Evolutionary conservation across 1,139 yeast species (phyloP), one percentile per base, ranked within the genome.

Genomic region (Hyphopichia burtonii): DNA sequence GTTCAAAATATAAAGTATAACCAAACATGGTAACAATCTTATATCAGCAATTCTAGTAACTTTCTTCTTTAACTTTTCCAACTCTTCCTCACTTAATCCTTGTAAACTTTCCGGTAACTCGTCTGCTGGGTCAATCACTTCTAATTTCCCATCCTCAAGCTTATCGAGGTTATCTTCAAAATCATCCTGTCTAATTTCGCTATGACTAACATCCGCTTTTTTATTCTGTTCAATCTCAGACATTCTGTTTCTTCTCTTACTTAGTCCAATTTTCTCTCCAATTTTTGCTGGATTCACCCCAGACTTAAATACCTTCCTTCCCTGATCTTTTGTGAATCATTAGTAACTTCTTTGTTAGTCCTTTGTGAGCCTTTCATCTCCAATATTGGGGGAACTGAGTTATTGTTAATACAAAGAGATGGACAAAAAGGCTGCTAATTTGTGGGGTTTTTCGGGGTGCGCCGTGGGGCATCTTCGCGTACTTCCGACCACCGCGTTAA

Each of bases 21-120:
- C 71, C 32, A 81, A 62, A 69, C 75, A 71, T 8, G 86, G 86
- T 52, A 82, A 59, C 41, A 82, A 65, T 45, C 82, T 61, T 12
- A 73, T 28, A 52, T 82, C 87, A 38, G 80, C 63, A 50, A 77
- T 80, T 43, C 49, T 51, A 43, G 52, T 63, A 30, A 77, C 66
- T 44, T 63, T 66, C 35, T 56, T 60, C 52, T 78, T 78, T 38
- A 71, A 61, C 8, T 45, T 51, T 36, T 54, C 62, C 34, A 72
- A 60, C 47, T 70, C 76, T 36, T 67, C 75, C 36, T 58, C 63
- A 8, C 66, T 46, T 51, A 65, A 52, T 16, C 54, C 58, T 45
- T 53, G 58, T 40, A 71, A 60, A 10, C 69, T 58, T 31, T 65
- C 72, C 2, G 76, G 76, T 15, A 30, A 11, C 11, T 25, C 28